phyloP scores from a whole-genome alignment of 345 rosid genomes.

The Eucalyptus lansdowneana region DNA sequence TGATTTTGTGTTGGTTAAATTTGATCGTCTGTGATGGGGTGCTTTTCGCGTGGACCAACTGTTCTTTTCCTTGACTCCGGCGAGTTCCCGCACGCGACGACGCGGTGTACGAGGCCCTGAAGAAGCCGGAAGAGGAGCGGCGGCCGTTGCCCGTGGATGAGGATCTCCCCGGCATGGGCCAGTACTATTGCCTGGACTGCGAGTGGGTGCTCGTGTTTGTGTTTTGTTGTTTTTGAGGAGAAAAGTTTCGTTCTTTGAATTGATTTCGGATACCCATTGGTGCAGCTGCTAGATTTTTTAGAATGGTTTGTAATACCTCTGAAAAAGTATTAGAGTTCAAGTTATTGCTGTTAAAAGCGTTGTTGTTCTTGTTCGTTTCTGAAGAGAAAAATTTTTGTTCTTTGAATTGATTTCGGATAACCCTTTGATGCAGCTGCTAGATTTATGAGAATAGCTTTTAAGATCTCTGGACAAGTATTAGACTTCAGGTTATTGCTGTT shows the following conservation, averaged over 20 bases:
- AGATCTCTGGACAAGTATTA: neutral
- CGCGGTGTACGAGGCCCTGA: constrained; percentile 66
- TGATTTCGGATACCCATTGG: neutral
- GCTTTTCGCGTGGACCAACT: neutral
- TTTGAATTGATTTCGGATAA: neutral
- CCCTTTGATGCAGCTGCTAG: neutral
- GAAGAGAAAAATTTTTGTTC: neutral
- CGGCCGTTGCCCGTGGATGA: constrained; percentile 55
- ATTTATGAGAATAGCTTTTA: neutral
- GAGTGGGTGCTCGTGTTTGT: constrained; percentile 31
- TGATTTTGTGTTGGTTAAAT: neutral
- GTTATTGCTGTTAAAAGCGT: neutral
- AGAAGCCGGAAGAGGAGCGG: constrained; percentile 46
- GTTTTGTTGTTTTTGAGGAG: neutral
- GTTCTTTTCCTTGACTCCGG: constrained; percentile 17
- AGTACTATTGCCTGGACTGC: constrained; percentile 91
- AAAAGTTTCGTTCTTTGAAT: neutral
- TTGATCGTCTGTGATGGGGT: neutral
- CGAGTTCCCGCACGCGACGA: constrained; percentile 49
- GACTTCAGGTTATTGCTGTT: neutral
- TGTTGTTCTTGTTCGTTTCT: too few relatives aligned
- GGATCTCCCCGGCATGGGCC: constrained; percentile 99
- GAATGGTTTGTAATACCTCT: neutral
- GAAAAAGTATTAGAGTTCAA: neutral
- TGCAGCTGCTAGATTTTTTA: neutral